Evolutionary conservation across 2,329 filamentous ascomycete genomes (phyloP).

Genomic region (Phialocephala subalpina): DNA sequence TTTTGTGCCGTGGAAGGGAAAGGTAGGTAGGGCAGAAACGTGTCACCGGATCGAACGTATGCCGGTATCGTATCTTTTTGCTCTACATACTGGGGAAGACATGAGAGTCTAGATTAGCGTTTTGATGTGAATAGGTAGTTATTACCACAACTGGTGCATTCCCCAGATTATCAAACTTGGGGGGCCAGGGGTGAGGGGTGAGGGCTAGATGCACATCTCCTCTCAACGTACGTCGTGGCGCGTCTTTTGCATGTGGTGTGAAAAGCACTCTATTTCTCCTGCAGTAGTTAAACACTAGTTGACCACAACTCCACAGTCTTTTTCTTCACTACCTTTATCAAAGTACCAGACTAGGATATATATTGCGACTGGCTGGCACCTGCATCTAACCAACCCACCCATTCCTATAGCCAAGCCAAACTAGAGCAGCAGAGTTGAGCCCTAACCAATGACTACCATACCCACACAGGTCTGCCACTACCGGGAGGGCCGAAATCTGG

Average conservation of each 20-base stretch:
- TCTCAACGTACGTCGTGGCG: not conserved
- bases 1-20: too few species aligned
- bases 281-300: slow-evolving; percentile 8
- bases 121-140: not conserved
- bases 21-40: not conserved
- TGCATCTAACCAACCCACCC: not conserved
- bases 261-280: slow-evolving; percentile 15
- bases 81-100: not conserved
- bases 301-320: not conserved
- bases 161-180: not conserved
- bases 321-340: not conserved
- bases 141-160: slow-evolving; percentile 1
- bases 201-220: not conserved
- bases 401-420: not conserved
- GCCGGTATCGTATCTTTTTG: slow-evolving; percentile 9
- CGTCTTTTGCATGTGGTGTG: slow-evolving; percentile 1
- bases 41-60: slow-evolving; percentile 11
- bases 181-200: slow-evolving; percentile 2
- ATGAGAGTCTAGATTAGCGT: not conserved
- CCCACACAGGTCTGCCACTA: not conserved
- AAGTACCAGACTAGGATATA: not conserved
- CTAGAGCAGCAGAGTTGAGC: not conserved
- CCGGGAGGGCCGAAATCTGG: slow-evolving; percentile 27
- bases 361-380: slow-evolving; percentile 1
- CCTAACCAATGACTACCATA: not conserved